Base-by-base conservation (phyloP, 495 filamentous ascomycete genomes). In the Neurospora sp. region DNA sequence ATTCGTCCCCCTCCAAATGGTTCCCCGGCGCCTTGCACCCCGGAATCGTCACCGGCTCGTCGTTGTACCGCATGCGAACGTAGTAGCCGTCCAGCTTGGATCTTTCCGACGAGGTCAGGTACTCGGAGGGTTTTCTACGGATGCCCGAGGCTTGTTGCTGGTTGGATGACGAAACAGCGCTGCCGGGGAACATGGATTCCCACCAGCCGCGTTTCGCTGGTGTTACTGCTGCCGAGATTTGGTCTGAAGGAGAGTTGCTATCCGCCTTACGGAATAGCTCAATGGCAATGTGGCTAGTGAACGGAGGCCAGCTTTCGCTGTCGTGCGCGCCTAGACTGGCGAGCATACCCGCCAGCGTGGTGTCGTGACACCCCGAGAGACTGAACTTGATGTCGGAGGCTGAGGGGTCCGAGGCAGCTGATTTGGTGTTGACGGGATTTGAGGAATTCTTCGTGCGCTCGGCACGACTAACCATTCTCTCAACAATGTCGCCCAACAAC, bases 41-140 rank as follows among this genome's bases (percentile, higher is more conserved):
- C 7, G 94, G 94, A 69, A 98, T 87, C 10, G 84, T 86, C 76
- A 98, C 87, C 0, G 92, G 88, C 48, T 86, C 84, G 79, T 98
- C 95, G 75, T 99, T 98, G 81, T 96, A 98, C 70, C 94, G 87
- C 71, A 99, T 80, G n/a, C 96, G 89, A n/a, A 99, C 95, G 82
- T 92, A 99, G 82, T 97, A 93, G 2, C 84, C 90, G 71, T 87
- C 86, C 35, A 91, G 79, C 76, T 82, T 89, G 65, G 80, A 74
- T 79, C 84, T 84, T 72, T 92, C 87, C 1, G 77, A 73, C 0
- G 80, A 73, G 1, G 82, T 83, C 20, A 92, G 78, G 4, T 87
- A 82, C 3, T 82, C 76, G 8, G 83, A 79, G 5, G 79, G 78
- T 75, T 85, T 88, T 20, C 90, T 84, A 12, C 87, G 86, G 61